Base-by-base conservation (phyloP, 2,329 filamentous ascomycete genomes). In the Calcarisporium arbuscula region DNA sequence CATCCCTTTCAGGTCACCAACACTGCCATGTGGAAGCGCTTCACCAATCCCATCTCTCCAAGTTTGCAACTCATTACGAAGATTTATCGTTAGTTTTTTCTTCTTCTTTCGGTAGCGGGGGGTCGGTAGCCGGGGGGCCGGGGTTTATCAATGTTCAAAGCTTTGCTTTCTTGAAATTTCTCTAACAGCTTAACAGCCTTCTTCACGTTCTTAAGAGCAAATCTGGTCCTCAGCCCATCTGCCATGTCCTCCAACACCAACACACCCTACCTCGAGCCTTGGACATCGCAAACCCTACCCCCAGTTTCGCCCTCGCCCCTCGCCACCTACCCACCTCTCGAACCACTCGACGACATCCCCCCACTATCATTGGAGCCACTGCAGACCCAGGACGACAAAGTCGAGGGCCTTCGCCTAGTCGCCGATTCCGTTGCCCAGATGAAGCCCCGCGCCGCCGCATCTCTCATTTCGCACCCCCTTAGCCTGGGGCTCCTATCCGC, bases 351-450 rank as follows among this genome's bases (percentile, higher is more conserved):
- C 44, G 59, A 62, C 48, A 66, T 83, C 36, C 79, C 80, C 6
- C 71, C 78, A 8, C 72, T 88, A 28, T 73, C 71, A 32, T 77
- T 84, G 33, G 74, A 77, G 46, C 56, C 72, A 16, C 61, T 80
- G 28, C 65, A 67, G 29, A 51, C 52, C 32, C 63, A 74, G 32
- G 54, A 67, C 33, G 82, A 88, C 54, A 78, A 81, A 52, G 62
- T 78, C 43, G 70, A 77, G 36, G 80, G 81, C 14, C 67, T 94
- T 33, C 74, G 74, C 43, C 74, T 94, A 15, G 71, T 94, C 25
- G 82, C 86, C 41, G 85, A 90, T 59, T 86, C 81, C 39, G 75
- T 94, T 32, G 84, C 85, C 22, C 82, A 94, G 60, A 87, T 92
- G 66, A 78, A 82, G 42, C 80, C 86, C 53, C 62, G 72, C 8